Evolutionary conservation across 2,329 filamentous ascomycete species (phyloP).

Genomic region (Lasiodiplodia sp.): DNA sequence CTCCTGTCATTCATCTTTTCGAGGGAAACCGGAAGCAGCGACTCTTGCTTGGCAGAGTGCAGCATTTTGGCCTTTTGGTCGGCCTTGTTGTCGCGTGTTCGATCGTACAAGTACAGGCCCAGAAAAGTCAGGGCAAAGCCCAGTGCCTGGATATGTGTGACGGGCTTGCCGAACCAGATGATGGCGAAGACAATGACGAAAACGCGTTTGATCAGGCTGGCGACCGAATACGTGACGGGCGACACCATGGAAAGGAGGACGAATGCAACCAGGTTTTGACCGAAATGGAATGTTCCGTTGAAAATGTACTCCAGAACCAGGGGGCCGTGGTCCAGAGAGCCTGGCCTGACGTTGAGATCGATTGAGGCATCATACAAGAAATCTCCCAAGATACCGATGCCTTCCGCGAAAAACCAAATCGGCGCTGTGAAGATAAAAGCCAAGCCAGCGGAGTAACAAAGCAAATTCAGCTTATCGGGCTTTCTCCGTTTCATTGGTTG

Average conservation of each 20-base stretch:
- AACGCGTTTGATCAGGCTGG: constrained; percentile 93
- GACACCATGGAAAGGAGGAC: constrained; percentile 90
- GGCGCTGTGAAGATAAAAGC: constrained; percentile 88
- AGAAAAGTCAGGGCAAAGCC: constrained; percentile 90
- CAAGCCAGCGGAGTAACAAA: constrained; percentile 95
- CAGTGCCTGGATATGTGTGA: constrained; percentile 80
- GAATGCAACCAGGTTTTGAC: constrained; percentile 94
- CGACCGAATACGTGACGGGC: constrained; percentile 96
- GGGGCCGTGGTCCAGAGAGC: constrained; percentile 69
- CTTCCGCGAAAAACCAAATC: constrained; percentile 93
- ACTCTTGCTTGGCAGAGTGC: constrained; percentile 68
- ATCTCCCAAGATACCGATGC: constrained; percentile 76
- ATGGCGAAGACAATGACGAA: constrained; percentile 96
- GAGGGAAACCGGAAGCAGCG: constrained; percentile 65
- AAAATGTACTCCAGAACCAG: constrained; percentile 87
- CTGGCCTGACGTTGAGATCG: constrained; percentile 77
- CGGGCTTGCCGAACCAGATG: constrained; percentile 92
- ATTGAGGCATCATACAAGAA: constrained; percentile 83
- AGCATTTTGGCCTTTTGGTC: constrained; percentile 75
- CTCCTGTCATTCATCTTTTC: constrained; percentile 27
- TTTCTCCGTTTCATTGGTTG: constrained; percentile 71
- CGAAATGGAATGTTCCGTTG: constrained; percentile 96
- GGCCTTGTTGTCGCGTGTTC: constrained; percentile 87
- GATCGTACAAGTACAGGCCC: constrained; percentile 93
- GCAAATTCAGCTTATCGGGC: constrained; percentile 92